phyloP scores from a whole-genome alignment of 176 grass and related monocot genomes.

The Rhynchospora pubera region DNA sequence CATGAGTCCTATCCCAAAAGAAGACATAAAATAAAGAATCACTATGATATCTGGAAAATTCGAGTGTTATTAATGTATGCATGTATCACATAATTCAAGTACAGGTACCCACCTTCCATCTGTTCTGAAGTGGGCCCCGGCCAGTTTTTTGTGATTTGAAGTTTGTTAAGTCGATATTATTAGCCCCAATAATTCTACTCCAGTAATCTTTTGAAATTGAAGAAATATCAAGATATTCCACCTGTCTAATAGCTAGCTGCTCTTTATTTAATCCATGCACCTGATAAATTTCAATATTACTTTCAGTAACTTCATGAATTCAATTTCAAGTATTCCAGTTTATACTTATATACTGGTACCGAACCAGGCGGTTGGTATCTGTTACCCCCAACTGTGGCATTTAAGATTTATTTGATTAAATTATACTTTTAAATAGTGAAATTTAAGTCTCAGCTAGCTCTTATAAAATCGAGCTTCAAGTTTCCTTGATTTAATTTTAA shows the following conservation, averaged over 20 bases:
- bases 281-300: slow-evolving; percentile 24
- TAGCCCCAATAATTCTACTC: slow-evolving; percentile 62
- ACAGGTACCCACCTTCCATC: slow-evolving; percentile 59
- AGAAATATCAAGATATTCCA: slow-evolving; percentile 70
- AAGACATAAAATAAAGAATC: not conserved
- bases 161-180: slow-evolving; percentile 44
- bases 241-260: slow-evolving; percentile 53
- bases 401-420: not conserved
- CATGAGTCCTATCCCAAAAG: slow-evolving; percentile 44
- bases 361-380: not conserved
- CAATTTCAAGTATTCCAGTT: not conserved
- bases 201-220: slow-evolving; percentile 68
- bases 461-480: not conserved
- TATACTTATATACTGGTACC: not conserved
- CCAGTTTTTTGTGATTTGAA: slow-evolving; percentile 63
- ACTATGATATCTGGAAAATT: not conserved
- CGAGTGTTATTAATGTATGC: not conserved
- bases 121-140: slow-evolving; percentile 57
- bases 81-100: not conserved
- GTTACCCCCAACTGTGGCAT: not conserved
- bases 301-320: not conserved
- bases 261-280: slow-evolving; percentile 48
- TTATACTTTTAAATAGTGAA: not conserved
- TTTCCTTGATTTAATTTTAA: not conserved
- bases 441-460: not conserved